A percentile compares a stretch with the other conserved stretches of the same genome.
Conservation (phyloP, 148 eudicot species). For the Euryodendron excelsum region DNA sequence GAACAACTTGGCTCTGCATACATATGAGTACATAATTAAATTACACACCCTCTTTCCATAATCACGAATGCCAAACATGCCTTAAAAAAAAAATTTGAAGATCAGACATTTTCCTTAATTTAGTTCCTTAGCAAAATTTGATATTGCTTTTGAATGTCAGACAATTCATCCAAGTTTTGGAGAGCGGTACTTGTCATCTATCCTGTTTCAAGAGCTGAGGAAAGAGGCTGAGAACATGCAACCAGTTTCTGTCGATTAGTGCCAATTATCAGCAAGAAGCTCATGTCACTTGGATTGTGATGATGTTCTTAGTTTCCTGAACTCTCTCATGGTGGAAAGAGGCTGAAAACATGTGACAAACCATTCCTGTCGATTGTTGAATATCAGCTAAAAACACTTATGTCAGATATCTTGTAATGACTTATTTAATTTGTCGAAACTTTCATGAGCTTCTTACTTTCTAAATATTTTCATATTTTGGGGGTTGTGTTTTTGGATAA, state of each 20-base stretch:
- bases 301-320: not conserved
- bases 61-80: not conserved
- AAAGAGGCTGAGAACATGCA: slow-evolving; percentile 88
- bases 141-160: slow-evolving; percentile 28
- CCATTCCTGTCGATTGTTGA: slow-evolving; percentile 71
- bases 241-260: slow-evolving; percentile 79
- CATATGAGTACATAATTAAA: not conserved
- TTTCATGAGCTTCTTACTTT: not conserved
- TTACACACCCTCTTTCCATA: not conserved
- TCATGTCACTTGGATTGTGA: not conserved
- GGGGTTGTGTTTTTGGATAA: not conserved
- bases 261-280: not conserved
- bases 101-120: not conserved
- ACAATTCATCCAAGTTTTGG: slow-evolving; percentile 92
- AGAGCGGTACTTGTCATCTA: slow-evolving; percentile 88
- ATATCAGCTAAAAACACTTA: not conserved
- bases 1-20: not conserved
- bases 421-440: not conserved
- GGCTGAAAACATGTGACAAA: slow-evolving; percentile 86
- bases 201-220: slow-evolving; percentile 75
- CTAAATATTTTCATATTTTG: not conserved
- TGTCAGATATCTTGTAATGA: not conserved
- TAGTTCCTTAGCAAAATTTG: not conserved
- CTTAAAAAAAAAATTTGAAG: not conserved
- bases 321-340: too few species aligned